A percentile compares a stretch with the other conserved stretches of the same genome.
Conservation (phyloP, 192 early-diverging fungal genomes). For the Coemansia umbellata region DNA sequence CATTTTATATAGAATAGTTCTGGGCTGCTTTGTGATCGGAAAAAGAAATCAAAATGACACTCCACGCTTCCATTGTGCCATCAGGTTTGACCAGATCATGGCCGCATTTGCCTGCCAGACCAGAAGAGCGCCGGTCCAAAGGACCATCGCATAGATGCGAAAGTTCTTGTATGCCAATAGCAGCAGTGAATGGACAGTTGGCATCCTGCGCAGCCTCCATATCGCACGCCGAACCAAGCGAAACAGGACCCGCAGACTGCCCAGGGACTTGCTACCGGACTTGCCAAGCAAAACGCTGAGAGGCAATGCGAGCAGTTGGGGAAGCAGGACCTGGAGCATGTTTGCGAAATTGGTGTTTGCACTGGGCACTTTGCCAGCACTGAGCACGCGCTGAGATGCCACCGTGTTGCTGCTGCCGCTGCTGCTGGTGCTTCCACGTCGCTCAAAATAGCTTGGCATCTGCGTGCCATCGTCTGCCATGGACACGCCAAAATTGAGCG, state of each 20-base stretch:
- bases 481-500: slow-evolving; percentile 40
- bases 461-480: slow-evolving; percentile 2
- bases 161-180: slow-evolving; percentile 39
- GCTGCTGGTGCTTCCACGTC: neutral
- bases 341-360: too few relatives aligned
- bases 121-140: slow-evolving; percentile 40
- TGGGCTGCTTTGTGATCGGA: too few relatives aligned
- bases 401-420: neutral
- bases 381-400: neutral
- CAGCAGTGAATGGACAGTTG: slow-evolving; percentile 22
- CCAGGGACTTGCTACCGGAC: slow-evolving; percentile 5
- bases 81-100: slow-evolving; percentile 32
- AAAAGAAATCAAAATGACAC: slow-evolving; percentile 13
- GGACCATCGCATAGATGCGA: slow-evolving; percentile 30
- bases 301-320: slow-evolving; percentile 31
- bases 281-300: slow-evolving; percentile 31
- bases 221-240: slow-evolving; percentile 2
- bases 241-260: neutral
- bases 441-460: slow-evolving; percentile 1
- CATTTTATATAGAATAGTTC: too few relatives aligned
- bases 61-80: slow-evolving; percentile 25
- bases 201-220: slow-evolving; percentile 13
- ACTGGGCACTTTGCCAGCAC: too few relatives aligned
- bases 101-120: slow-evolving; percentile 45
- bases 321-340: too few relatives aligned